phyloP scores from a whole-genome alignment of 2,329 filamentous ascomycete species.

The Chaetothyriales sp. region DNA sequence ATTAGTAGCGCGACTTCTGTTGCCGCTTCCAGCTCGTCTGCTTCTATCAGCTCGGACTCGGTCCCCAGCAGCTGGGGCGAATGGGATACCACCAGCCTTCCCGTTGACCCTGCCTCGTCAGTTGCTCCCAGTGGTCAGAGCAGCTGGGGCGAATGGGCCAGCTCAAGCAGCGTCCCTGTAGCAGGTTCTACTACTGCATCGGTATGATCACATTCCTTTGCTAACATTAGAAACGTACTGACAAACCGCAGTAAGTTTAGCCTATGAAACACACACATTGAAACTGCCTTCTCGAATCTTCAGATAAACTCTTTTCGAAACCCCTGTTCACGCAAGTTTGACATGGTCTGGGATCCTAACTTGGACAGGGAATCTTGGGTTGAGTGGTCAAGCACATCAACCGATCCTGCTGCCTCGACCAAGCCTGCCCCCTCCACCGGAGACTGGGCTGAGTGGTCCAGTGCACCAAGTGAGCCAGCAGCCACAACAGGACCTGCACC shows the following conservation, averaged over 20 bases:
- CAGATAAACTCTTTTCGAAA: neutral
- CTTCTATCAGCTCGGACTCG: conserved; percentile 11
- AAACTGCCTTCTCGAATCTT: neutral
- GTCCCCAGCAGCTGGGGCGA: conserved; percentile 10
- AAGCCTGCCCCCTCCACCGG: no score
- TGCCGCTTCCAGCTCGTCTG: conserved; percentile 6
- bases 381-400: no score
- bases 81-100: conserved; percentile 16
- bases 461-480: neutral
- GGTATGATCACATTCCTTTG: neutral
- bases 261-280: neutral
- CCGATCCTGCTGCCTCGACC: no score
- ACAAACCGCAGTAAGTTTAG: neutral
- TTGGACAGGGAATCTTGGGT: neutral
- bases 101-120: conserved; percentile 22
- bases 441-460: neutral
- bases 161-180: neutral
- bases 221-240: neutral
- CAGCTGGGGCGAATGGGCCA: conserved; percentile 11
- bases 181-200: conserved; percentile 2
- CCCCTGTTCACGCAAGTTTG: neutral
- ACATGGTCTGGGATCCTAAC: neutral
- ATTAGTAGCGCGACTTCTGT: conserved; percentile 38
- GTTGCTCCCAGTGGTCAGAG: conserved; percentile 1
- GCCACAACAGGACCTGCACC: no score